A percentile compares a stretch with the other conserved stretches of the same genome.
These are phyloP conservation scores for Cornus kousa DNA, from an alignment of 148 eudicot species.

Conservation along the genomic window DNA sequence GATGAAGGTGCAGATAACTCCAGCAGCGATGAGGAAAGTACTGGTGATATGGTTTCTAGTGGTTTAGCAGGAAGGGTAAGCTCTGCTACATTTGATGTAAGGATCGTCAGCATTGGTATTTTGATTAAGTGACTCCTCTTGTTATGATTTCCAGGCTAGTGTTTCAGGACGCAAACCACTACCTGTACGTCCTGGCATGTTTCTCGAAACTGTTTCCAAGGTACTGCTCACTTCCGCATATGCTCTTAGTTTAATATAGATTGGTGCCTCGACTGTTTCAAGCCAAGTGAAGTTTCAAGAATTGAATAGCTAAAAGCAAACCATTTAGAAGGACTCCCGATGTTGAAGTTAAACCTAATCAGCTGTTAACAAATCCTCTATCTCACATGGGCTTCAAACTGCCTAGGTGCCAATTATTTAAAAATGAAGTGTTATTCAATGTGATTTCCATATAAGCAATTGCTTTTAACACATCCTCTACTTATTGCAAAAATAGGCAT, in stretches of 20 bases:
- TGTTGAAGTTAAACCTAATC: no score
- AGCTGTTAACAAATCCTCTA: no score
- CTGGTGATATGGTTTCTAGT: slow-evolving; percentile 25
- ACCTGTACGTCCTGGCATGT: slow-evolving; percentile 99
- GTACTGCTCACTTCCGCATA: slow-evolving; percentile 29
- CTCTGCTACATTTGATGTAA: slow-evolving; percentile 7
- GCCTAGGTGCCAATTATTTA: background rate
- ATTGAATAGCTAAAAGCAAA: background rate
- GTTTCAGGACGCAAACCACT: slow-evolving; percentile 57
- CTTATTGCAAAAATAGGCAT: background rate
- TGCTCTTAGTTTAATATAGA: background rate
- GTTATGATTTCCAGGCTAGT: slow-evolving; percentile 65
- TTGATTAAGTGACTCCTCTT: slow-evolving; percentile 11
- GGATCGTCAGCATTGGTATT: background rate
- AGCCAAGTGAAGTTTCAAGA: background rate
- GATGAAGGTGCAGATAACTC: slow-evolving; percentile 87
- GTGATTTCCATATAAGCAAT: background rate
- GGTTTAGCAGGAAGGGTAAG: slow-evolving; percentile 80
- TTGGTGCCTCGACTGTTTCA: background rate
- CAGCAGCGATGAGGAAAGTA: slow-evolving; percentile 35
- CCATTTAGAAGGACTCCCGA: background rate
- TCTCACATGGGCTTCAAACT: no score
- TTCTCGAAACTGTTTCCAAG: slow-evolving; percentile 95
- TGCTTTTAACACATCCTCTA: background rate
- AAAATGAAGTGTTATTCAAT: background rate